Conservation (phyloP, 495 filamentous ascomycete genomes). For the Neohortaea acidophila region DNA sequence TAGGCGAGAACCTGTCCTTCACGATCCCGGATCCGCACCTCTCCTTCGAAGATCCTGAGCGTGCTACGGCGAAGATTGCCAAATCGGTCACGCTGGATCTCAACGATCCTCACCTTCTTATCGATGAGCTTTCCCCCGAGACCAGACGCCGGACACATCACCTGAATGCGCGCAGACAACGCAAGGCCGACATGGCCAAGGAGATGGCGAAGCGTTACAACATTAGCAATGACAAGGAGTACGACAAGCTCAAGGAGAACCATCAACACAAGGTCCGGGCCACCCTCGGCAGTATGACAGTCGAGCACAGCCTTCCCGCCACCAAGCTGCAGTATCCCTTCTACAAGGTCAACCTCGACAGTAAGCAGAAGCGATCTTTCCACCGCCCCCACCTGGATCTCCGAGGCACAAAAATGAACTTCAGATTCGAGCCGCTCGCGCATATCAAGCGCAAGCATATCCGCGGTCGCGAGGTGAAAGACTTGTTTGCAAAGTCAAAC, state of each 20-base stretch:
- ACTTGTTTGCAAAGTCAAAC: conserved; percentile 56
- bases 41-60: conserved; percentile 44
- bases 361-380: conserved; percentile 71
- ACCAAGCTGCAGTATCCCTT: conserved; percentile 83
- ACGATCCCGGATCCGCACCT: conserved; percentile 35
- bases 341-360: conserved; percentile 71
- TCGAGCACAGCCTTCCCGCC: conserved; percentile 87
- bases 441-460: conserved; percentile 65
- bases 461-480: conserved; percentile 57
- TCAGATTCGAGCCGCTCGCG: conserved; percentile 45
- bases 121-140: conserved; percentile 43
- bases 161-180: too few species aligned
- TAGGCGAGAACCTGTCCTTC: conserved; percentile 22
- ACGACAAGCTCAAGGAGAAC: conserved; percentile 90
- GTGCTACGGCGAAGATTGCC: conserved; percentile 48
- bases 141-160: conserved; percentile 33
- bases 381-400: conserved; percentile 65
- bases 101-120: conserved; percentile 73
- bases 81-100: conserved; percentile 72
- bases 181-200: too few species aligned
- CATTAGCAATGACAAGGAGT: conserved; percentile 88
- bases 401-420: conserved; percentile 28
- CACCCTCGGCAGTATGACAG: conserved; percentile 63
- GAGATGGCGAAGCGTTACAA: conserved; percentile 72
- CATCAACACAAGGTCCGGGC: conserved; percentile 89